Conservation (phyloP, 768 basidiomycete species). For the Lactifluus rugatus region DNA sequence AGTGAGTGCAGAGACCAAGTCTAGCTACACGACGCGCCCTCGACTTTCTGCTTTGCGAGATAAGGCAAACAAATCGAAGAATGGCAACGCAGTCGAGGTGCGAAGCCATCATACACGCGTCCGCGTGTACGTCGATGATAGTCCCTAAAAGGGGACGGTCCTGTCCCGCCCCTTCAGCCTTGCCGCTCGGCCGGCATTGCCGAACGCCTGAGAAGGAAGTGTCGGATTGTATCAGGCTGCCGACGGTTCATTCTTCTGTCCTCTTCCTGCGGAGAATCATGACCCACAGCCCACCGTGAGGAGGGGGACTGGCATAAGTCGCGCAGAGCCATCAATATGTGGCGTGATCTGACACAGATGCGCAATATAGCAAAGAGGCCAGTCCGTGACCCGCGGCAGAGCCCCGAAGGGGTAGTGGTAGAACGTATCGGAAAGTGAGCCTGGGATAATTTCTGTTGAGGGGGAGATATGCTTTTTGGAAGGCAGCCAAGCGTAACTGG, state of each 20-base stretch:
- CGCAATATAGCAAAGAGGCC: background rate
- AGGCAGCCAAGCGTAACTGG: background rate
- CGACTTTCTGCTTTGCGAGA: background rate
- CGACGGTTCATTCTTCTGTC: too few relatives aligned
- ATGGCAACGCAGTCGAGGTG: background rate
- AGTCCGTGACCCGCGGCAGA: constrained; percentile 2
- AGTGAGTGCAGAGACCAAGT: background rate
- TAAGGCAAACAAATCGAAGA: background rate
- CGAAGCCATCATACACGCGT: background rate
- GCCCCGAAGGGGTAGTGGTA: background rate
- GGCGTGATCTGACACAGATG: constrained; percentile 2
- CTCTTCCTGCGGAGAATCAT: background rate
- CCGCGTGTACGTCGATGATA: background rate
- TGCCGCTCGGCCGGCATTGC: background rate
- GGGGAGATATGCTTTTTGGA: background rate
- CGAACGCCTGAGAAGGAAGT: background rate
- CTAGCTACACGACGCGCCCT: background rate
- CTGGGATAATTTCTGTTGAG: background rate
- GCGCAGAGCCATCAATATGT: constrained; percentile 6
- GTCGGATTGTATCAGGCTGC: background rate
- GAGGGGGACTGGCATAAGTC: constrained; percentile 1
- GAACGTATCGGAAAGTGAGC: background rate
- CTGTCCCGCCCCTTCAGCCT: background rate
- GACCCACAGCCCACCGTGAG: background rate
- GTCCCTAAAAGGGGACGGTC: background rate